Base-by-base conservation (phyloP, 345 rosid genomes). In the Adansonia digitata region DNA sequence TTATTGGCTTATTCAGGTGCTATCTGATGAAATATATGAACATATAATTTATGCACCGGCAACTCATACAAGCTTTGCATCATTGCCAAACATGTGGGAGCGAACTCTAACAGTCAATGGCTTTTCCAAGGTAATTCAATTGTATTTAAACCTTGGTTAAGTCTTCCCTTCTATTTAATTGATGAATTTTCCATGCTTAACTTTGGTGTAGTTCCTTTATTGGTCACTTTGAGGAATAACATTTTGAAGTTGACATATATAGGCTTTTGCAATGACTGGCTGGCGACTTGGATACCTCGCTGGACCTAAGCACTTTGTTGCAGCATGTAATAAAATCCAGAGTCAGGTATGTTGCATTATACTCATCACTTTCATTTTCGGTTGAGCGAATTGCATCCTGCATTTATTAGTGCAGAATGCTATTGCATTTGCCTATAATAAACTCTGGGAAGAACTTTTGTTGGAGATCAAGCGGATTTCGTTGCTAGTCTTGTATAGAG, bases 181-280 rank as follows among this genome's bases (percentile, higher is more conserved):
- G 60, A 77, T 37, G 31, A 37, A 46, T 53, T 71, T 60, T 64
- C 17, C 5, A 12, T 27, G 24, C 39, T 53, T 31, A 51, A 42
- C 27, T 24, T 62, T 62, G 52, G 13, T 67, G 12, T 55, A 37
- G 49, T 52, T 66, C 20, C 45, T 69, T 72, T 42, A 37, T 42
- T 57, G 68, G 24, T 8, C 39, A 45, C 37, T 74, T 75, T 39
- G 22, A 22, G 24, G 31, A 52, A 66, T 65, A 61, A 52, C 49
- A 27, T 8, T 55, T 20, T 31, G 51, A 67, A 37, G 69, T 55
- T 69, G 37, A 75, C 17, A 52, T 82, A 76, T 86, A n/a, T 79
- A 93, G 99, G 94, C 99, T 72, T 96, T 90, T 77, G 99, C 99
- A 52, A 96, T 96, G 97, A 96, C 99, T 82, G 98, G 99, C 29